Base-by-base conservation (phyloP, 495 filamentous ascomycete species). In the Rostrohypoxylon terebratum region DNA sequence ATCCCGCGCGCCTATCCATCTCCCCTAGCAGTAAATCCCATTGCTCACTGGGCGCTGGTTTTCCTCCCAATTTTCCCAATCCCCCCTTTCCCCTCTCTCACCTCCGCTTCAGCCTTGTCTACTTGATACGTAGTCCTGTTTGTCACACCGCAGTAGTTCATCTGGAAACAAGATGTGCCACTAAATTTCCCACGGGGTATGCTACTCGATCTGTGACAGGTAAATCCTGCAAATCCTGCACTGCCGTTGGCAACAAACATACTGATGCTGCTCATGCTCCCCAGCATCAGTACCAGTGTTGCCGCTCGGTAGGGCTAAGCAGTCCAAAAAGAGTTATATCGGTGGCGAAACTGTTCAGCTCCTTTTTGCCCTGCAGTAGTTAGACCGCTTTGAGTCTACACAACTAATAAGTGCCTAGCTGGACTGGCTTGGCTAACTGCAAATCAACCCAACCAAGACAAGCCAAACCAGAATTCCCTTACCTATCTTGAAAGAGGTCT, bases 121-220 rank as follows among this genome's bases (percentile, higher is more conserved):
- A 69, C 63, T 42, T 50, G 21, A 69, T 63, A 69, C 61, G 71
- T 74, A 74, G 71, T 59, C 34, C 65, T 55, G 44, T 58, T 45
- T 66, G 71, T 74, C 66, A 69, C 71, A 74, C 66, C 66, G 71
- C 71, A 74, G 71, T 70, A 74, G 71, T 74, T 74, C 62, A 48
- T 67, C 62, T 66, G 3, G 34, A 74, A 74, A 34, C 62, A 55
- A 74, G 71, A 74, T 66, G 62, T 63, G 50, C 53, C 59, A 61
- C 62, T 58, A 66, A 53, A 11, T 53, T 63, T 16, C 60, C 60
- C 64, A 40, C 59, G 59, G 64, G 61, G 57, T 57, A 62, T 23
- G 47, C 50, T 69, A 33, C 54, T 63, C 65, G 50, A 48, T 34
- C 57, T 47, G 20, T 53, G 55, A 58, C 28, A 44, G 65, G 65